phyloP scores from a whole-genome alignment of 2,329 filamentous ascomycete species.

The Xylariaceae sp. region DNA sequence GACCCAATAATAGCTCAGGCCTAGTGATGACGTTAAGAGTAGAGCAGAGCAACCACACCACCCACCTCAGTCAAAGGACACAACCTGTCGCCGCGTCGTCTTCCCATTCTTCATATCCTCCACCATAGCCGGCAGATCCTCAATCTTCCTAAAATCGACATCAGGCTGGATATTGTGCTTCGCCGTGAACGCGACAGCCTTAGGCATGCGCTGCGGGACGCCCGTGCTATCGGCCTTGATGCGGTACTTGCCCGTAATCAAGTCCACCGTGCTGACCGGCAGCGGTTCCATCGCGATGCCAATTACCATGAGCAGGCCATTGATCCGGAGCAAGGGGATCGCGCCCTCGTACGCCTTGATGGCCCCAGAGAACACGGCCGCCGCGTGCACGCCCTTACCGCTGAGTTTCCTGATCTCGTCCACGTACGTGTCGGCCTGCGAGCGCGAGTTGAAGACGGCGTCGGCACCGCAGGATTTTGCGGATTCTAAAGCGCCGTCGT shows the following conservation, averaged over 20 bases:
- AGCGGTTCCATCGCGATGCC: conserved; percentile 14
- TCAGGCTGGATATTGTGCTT: conserved; percentile 24
- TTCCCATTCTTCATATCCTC: conserved; percentile 24
- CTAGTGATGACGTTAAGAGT: too few species aligned
- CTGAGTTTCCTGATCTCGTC: conserved; percentile 17
- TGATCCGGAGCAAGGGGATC: conserved; percentile 10
- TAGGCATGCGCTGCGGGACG: conserved; percentile 23
- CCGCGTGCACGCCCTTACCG: conserved; percentile 22
- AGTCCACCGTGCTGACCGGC: conserved; percentile 6
- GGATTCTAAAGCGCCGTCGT: conserved; percentile 18
- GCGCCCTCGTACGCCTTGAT: conserved; percentile 19
- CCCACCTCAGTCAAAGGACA: conserved; percentile 18
- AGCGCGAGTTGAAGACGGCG: conserved; percentile 21
- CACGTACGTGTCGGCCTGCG: conserved; percentile 19
- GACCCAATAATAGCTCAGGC: too few species aligned
- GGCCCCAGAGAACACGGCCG: conserved; percentile 21
- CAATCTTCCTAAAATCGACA: conserved; percentile 22
- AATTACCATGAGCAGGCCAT: conserved; percentile 23
- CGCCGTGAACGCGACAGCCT: conserved; percentile 22
- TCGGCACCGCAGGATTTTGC: conserved; percentile 21
- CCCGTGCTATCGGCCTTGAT: conserved; percentile 25
- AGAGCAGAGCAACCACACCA: too few species aligned
- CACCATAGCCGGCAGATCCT: conserved; percentile 21
- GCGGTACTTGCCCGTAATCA: conserved; percentile 20
- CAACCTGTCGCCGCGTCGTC: conserved; percentile 18